These are phyloP conservation scores for Talaromyces sp. DNA, from an alignment of 2,329 filamentous ascomycete species.

Conservation along the genomic window DNA sequence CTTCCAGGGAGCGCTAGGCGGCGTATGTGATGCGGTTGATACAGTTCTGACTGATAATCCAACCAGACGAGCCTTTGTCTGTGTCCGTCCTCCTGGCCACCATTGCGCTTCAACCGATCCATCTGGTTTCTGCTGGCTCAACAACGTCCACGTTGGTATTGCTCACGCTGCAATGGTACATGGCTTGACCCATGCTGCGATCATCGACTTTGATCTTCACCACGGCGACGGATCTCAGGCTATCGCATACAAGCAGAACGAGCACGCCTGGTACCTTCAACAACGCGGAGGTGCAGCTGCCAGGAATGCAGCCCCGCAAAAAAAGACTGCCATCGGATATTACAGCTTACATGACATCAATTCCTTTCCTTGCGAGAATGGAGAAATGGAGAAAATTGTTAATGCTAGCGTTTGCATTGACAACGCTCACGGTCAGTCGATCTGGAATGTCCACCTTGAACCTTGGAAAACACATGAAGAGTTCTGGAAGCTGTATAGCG, in stretches of 20 bases:
- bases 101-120: slow-evolving; percentile 88
- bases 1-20: slow-evolving; percentile 86
- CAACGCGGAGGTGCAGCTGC: slow-evolving; percentile 45
- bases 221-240: slow-evolving; percentile 95
- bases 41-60: slow-evolving; percentile 66
- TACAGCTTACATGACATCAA: slow-evolving; percentile 98
- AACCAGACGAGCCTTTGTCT: slow-evolving; percentile 80
- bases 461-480: slow-evolving; percentile 77
- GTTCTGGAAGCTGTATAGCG: slow-evolving; percentile 86
- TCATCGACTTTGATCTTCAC: slow-evolving; percentile 87
- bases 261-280: slow-evolving; percentile 49
- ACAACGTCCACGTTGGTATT: slow-evolving; percentile 96
- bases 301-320: slow-evolving; percentile 71
- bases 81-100: slow-evolving; percentile 87
- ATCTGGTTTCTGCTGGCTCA: slow-evolving; percentile 97
- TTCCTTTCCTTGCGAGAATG: slow-evolving; percentile 91
- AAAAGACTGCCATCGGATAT: slow-evolving; percentile 87
- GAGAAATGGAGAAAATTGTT: slow-evolving; percentile 89
- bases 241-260: slow-evolving; percentile 88
- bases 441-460: slow-evolving; percentile 95
- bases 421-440: slow-evolving; percentile 85
- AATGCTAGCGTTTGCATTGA: slow-evolving; percentile 94
- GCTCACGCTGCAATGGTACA: slow-evolving; percentile 82
- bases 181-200: slow-evolving; percentile 87
- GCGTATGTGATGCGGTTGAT: slow-evolving; percentile 90